These are phyloP conservation scores for Quercus gilva DNA, from an alignment of 306 rosid genomes.

Conservation along the genomic window DNA sequence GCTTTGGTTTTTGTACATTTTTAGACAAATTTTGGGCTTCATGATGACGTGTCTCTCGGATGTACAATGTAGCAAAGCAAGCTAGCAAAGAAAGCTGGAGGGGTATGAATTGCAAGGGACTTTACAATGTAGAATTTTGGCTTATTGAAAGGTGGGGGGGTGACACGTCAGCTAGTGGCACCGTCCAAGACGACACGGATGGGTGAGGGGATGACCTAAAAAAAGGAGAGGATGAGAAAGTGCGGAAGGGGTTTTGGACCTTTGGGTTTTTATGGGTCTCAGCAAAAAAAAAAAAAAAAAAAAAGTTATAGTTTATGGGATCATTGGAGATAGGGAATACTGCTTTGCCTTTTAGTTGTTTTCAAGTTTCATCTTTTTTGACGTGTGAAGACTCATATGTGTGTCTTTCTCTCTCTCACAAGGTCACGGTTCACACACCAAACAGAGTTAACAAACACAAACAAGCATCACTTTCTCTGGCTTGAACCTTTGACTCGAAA, in stretches of 20 bases:
- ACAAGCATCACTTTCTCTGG: slow-evolving; percentile 1
- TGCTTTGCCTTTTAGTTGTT: too few species aligned
- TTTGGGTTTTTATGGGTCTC: background rate
- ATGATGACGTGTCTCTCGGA: background rate
- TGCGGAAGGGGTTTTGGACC: background rate
- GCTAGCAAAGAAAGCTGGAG: too few species aligned
- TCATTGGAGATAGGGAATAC: too few species aligned
- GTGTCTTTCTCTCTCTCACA: too few species aligned
- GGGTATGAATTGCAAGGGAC: background rate
- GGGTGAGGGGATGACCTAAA: slow-evolving; percentile 15
- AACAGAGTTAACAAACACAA: background rate
- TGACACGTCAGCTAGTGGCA: slow-evolving; percentile 42
- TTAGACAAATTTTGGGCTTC: background rate
- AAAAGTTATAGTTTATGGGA: too few species aligned
- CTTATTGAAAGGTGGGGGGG: background rate
- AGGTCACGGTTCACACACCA: too few species aligned
- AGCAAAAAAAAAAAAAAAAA: too few species aligned
- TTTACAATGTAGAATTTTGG: background rate
- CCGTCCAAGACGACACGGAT: slow-evolving; percentile 15
- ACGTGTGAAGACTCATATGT: too few species aligned
- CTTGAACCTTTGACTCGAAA: slow-evolving; percentile 12
- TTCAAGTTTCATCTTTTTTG: too few species aligned
- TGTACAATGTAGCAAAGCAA: background rate
- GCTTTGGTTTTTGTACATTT: background rate
- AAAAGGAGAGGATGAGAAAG: slow-evolving; percentile 2